phyloP scores from a whole-genome alignment of 257 asterid genomes.

The Solanum piurae region DNA sequence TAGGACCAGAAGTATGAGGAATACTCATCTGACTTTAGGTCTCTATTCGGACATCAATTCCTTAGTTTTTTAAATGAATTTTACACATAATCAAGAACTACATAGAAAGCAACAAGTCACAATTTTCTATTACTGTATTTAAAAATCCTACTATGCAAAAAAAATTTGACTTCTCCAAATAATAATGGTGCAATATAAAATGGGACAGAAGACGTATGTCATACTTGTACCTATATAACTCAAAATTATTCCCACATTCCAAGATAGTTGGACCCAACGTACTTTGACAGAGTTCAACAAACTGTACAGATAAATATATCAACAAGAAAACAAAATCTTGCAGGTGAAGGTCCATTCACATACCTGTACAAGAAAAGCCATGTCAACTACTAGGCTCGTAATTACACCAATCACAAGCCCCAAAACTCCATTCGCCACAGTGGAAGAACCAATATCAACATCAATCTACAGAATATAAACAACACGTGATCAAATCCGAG shows the following conservation, averaged over 20 bases:
- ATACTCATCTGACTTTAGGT: background rate
- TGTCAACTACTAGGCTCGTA: slow-evolving; percentile 84
- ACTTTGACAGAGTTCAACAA: background rate
- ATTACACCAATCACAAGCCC: slow-evolving; percentile 95
- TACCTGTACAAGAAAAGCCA: slow-evolving; percentile 99
- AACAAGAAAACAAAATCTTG: background rate
- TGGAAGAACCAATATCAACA: slow-evolving; percentile 91
- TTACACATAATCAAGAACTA: background rate
- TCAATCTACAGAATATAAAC: slow-evolving; percentile 51
- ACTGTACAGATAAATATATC: background rate
- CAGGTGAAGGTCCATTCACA: background rate
- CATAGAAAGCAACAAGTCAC: background rate
- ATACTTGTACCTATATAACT: background rate
- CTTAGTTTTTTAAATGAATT: background rate
- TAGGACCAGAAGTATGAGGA: background rate
- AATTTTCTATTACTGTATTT: background rate
- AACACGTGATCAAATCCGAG: background rate
- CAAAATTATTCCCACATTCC: background rate
- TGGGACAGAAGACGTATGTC: background rate
- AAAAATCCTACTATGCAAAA: background rate
- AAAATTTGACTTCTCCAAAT: background rate
- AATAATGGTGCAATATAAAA: background rate
- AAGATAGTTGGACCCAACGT: background rate
- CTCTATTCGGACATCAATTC: background rate
- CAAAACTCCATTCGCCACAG: slow-evolving; percentile 96